A percentile compares a stretch with the other conserved stretches of the same genome.
Evolutionary conservation across 2,329 filamentous ascomycete genomes (phyloP).

Genomic region (Coccinonectria pachysandricola): DNA sequence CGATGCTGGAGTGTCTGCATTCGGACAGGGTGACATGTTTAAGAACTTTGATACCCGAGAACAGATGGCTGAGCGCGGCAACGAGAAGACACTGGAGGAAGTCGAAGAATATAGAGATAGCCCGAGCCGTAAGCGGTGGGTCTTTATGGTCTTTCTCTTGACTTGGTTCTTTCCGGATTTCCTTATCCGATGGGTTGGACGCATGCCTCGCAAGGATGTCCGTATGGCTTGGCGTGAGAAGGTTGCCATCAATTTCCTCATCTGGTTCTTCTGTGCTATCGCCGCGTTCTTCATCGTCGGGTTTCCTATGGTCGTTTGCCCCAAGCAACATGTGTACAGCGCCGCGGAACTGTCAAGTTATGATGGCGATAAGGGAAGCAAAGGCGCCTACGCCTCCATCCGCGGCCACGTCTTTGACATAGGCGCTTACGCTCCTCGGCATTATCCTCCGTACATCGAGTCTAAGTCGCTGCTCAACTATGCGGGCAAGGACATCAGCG

Average conservation of each 20-base stretch:
- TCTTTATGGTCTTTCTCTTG: slow-evolving; percentile 70
- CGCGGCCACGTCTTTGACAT: slow-evolving; percentile 87
- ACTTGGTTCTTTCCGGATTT: slow-evolving; percentile 88
- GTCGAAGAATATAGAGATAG: slow-evolving; percentile 77
- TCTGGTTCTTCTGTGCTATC: slow-evolving; percentile 74
- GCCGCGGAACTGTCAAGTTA: slow-evolving; percentile 61
- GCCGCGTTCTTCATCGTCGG: slow-evolving; percentile 83
- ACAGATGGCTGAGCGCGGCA: slow-evolving; percentile 90
- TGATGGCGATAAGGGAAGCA: slow-evolving; percentile 57
- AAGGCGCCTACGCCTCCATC: slow-evolving; percentile 62
- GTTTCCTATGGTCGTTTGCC: slow-evolving; percentile 83
- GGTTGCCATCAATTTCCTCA: slow-evolving; percentile 93
- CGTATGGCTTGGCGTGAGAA: slow-evolving; percentile 94
- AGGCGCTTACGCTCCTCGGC: slow-evolving; percentile 57
- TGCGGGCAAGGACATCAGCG: slow-evolving; percentile 76
- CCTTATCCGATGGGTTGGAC: slow-evolving; percentile 61
- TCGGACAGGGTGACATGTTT: slow-evolving; percentile 95
- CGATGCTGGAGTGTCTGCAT: slow-evolving; percentile 83
- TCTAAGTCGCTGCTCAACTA: slow-evolving; percentile 59
- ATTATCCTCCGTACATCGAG: slow-evolving; percentile 58
- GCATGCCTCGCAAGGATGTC: slow-evolving; percentile 87
- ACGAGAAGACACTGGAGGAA: slow-evolving; percentile 80
- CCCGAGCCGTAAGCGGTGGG: slow-evolving; percentile 78
- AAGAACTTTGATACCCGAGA: slow-evolving; percentile 88
- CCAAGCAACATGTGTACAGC: slow-evolving; percentile 81